Evolutionary conservation across 345 rosid genomes (phyloP), one percentile per base, ranked within the genome.

Genomic region (Combretum micranthum): DNA sequence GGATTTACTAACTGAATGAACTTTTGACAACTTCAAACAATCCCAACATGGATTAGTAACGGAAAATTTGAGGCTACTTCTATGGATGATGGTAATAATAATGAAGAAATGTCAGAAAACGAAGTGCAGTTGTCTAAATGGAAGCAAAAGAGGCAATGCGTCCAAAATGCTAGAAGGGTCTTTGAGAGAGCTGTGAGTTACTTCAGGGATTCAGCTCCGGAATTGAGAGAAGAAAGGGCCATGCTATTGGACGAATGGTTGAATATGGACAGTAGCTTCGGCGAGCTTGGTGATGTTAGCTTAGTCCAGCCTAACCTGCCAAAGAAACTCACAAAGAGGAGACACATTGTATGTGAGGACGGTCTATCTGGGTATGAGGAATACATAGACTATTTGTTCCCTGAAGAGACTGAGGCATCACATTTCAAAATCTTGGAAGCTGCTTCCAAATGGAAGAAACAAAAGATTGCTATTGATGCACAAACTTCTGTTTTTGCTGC

Each of bases 281-380:
- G 86, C 2, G 69, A 81, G 55, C 78, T 81, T 20, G 96, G 96
- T 52, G 78, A 92, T 56, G 76, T 83, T 15, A 69, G 81, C 64
- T 20, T 77, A 14, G 98, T 92, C 44, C 84, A 78, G 63, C 42
- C 83, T 5, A 88, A 86, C 64, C 68, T 80, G 37, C 96, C 98
- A 2, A 88, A 88, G 83, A 92, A 92, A 71, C 88, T 88, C 55
- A 91, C 86, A 69, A 84, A 80, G 83, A 81, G 83, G 77, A 80
- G 79, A 67, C 83, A 69, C 42, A 69, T 83, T 23, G 47, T 62
- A 0, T 71, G 81, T 15, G 95, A 86, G 44, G 98, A 86, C 43
- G 96, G 88, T 16, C 71, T 72, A 32, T 48, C 83, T 20, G 90
- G 92, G 96, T 91, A 63, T 2, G 96, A 91, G 68, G 95, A 86